Conservation (phyloP, 2,329 filamentous ascomycete species). For the Penicillium sp. region DNA sequence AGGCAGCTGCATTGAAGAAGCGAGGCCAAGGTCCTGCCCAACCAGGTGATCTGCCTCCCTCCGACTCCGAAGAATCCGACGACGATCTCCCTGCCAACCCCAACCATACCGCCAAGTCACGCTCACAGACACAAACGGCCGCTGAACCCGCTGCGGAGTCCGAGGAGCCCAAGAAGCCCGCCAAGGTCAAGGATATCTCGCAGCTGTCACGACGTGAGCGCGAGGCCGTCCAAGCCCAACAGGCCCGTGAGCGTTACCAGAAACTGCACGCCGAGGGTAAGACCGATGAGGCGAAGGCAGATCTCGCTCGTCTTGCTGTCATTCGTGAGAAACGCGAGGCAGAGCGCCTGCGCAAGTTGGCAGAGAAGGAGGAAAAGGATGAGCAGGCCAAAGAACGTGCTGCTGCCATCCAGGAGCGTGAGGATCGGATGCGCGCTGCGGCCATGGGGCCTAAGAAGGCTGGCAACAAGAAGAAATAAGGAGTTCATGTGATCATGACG, state of each 20-base stretch:
- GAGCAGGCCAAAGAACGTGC: conserved; percentile 39
- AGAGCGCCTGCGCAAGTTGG: conserved; percentile 78
- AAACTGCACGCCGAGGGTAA: conserved; percentile 92
- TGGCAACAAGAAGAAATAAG: conserved; percentile 33
- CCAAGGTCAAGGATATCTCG: conserved; percentile 45
- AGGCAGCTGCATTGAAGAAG: conserved; percentile 79
- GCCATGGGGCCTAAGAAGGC: conserved; percentile 36
- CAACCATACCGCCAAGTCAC: conserved; percentile 69
- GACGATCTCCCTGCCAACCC: conserved; percentile 69
- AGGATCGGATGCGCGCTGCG: conserved; percentile 41
- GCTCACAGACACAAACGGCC: conserved; percentile 66
- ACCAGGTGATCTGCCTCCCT: conserved; percentile 80
- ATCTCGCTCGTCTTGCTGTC: conserved; percentile 74
- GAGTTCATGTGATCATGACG: conserved; percentile 1
- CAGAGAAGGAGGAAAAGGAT: conserved; percentile 57
- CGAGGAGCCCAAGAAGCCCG: conserved; percentile 38
- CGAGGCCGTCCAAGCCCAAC: conserved; percentile 78
- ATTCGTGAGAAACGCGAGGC: conserved; percentile 83
- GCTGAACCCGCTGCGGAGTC: conserved; percentile 54
- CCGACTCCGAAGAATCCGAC: conserved; percentile 53
- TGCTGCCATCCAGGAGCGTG: conserved; percentile 34
- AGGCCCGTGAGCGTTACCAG: conserved; percentile 84
- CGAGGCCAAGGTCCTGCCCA: conserved; percentile 68
- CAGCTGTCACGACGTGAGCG: conserved; percentile 65
- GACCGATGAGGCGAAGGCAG: conserved; percentile 90